Evolutionary conservation across 73 alveolate species (phyloP).

Genomic region (Blepharisma japonicum): DNA sequence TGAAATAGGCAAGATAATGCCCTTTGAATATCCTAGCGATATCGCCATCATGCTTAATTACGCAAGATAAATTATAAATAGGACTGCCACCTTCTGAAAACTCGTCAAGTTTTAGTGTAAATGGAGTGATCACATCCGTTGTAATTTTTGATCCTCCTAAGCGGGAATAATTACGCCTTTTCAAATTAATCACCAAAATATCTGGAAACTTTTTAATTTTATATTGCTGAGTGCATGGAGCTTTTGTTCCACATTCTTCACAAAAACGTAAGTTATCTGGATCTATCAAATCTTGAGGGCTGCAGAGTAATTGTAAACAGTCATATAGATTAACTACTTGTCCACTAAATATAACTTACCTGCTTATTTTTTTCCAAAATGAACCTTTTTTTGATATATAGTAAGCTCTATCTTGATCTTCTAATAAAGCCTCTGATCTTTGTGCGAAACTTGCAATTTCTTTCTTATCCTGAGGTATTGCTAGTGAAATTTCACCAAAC

Average conservation of each 20-base stretch:
- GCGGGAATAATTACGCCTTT: background rate
- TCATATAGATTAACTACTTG: background rate
- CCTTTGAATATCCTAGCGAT: background rate
- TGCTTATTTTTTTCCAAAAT: background rate
- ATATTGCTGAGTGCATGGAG: background rate
- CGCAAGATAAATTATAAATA: background rate
- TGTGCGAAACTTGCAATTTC: background rate
- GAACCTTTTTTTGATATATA: too few species aligned
- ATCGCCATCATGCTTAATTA: background rate
- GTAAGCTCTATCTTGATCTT: too few species aligned
- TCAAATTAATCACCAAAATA: background rate
- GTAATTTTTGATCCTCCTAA: background rate
- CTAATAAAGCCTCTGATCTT: background rate
- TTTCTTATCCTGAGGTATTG: background rate
- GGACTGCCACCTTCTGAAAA: background rate
- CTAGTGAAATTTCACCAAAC: background rate
- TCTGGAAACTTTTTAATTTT: background rate
- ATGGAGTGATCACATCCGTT: background rate
- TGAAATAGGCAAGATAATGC: constrained; percentile 9
- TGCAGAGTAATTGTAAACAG: background rate
- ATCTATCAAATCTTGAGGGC: background rate
- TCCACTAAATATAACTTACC: background rate
- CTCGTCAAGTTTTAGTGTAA: background rate
- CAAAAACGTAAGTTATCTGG: background rate
- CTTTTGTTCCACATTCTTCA: background rate